Base-by-base conservation (phyloP, 495 filamentous ascomycete genomes). In the Penicillium flavigenum region DNA sequence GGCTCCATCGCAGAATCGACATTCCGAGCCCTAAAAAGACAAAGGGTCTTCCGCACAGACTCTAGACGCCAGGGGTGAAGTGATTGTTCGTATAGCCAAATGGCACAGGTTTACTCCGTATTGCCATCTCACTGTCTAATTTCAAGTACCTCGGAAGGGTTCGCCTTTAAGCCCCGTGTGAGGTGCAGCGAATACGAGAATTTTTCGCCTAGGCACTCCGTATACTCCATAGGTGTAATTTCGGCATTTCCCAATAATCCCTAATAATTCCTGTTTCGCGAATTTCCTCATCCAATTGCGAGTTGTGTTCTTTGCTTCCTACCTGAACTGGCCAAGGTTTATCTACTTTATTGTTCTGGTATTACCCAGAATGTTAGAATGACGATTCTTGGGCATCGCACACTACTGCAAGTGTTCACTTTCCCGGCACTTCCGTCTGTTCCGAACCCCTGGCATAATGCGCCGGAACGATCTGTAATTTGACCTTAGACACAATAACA, bases 31-130 rank as follows among this genome's bases (percentile, higher is more conserved):
- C 52, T 54, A 56, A 54, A 51, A 26, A 19, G 38, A 19, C 51
- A 52, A 55, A 47, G 57, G 57, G 50, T 53, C 50, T 58, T 32
- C 48, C 57, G 57, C 57, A 59, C 57, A 59, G 57, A 51, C 55
- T 51, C 22, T 51, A 0, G 49, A 54, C 42, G 51, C 51, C 42
- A 54, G 51, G 51, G 51, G 51, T 47, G 10, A 24, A 20, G 7
- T 46, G 17, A 26, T 20, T 26, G 5, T 22, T 43, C n/a, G n/a
- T 17, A 44, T 22, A 44, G 31, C 11, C 11, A 34, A 34, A 34
- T 36, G 34, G 12, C 34, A 38, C 6, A 7, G 1, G 1, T 38
- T 38, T n/a, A 26, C 24, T 26, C 5, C 24, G 24, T 26, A n/a
- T n/a, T 38, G 4, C 5, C 24, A 24, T 46, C 19, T 44, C 2